phyloP scores from a whole-genome alignment of 139 green algal species.

The Pseudopediastrum boryanum region DNA sequence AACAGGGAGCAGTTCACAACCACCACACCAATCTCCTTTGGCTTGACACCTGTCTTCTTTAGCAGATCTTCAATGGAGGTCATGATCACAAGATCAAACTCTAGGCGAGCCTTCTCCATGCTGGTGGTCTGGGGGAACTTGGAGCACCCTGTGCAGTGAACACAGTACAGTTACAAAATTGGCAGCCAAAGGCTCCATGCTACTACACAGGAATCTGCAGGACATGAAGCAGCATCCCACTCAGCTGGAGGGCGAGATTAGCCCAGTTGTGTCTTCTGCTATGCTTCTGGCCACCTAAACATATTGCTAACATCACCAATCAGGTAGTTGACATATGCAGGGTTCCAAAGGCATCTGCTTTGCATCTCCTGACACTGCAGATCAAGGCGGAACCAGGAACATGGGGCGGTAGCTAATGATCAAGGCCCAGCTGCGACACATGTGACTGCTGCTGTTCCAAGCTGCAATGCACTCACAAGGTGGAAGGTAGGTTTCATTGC shows the following conservation, averaged over 20 bases:
- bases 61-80: constrained; percentile 69
- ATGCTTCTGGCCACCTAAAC: background rate
- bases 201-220: background rate
- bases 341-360: background rate
- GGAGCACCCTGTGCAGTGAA: background rate
- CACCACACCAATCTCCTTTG: constrained; percentile 86
- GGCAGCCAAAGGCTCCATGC: background rate
- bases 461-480: constrained; percentile 39
- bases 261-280: background rate
- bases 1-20: constrained; percentile 98
- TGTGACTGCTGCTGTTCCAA: background rate
- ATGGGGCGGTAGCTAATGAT: too few species aligned
- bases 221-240: background rate
- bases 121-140: constrained; percentile 34
- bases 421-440: too few species aligned
- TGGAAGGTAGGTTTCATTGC: constrained; percentile 88
- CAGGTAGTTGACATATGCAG: background rate
- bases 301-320: constrained; percentile 26
- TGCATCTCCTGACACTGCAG: background rate
- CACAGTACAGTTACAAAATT: background rate
- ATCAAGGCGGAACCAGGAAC: background rate
- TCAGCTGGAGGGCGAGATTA: background rate
- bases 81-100: constrained; percentile 83
- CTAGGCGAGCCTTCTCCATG: constrained; percentile 82
- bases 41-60: constrained; percentile 52